Conservation (phyloP, 1,284 basidiomycete species). For the Boletus sp. region DNA sequence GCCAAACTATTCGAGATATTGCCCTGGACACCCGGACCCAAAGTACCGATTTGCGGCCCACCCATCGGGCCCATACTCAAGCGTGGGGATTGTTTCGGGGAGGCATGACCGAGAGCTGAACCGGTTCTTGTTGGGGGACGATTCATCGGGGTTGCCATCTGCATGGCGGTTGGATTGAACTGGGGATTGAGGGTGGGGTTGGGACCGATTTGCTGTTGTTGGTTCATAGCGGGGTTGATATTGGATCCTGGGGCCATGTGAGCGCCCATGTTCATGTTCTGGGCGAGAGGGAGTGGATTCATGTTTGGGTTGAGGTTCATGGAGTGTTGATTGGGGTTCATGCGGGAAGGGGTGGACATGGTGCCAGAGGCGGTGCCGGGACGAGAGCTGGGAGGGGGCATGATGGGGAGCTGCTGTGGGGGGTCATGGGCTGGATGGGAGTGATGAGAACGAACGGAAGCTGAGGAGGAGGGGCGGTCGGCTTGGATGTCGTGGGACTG, state of each 20-base stretch:
- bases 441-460: no score
- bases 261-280: conserved; percentile 14
- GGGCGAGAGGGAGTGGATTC: conserved; percentile 11
- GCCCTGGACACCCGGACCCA: conserved; percentile 10
- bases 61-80: conserved; percentile 19
- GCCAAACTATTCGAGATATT: conserved; percentile 14
- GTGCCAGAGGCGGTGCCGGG: conserved; percentile 27
- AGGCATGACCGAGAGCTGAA: conserved; percentile 25
- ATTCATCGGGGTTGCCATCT: conserved; percentile 26
- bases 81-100: conserved; percentile 32
- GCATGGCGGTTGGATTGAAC: conserved; percentile 13
- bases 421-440: not conserved
- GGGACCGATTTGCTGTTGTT: conserved; percentile 17
- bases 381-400: conserved; percentile 28
- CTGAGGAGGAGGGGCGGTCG: no score
- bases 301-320: conserved; percentile 29
- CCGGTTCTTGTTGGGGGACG: conserved; percentile 32
- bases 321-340: conserved; percentile 20
- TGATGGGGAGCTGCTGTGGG: conserved; percentile 11
- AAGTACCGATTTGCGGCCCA: conserved; percentile 6
- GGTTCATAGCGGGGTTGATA: conserved; percentile 21
- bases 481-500: no score
- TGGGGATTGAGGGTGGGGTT: conserved; percentile 9
- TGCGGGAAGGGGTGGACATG: conserved; percentile 21
- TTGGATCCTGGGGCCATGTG: conserved; percentile 14